Conservation (phyloP, 225 moss, liverwort and hornwort species). For the Straminergon stramineum region DNA sequence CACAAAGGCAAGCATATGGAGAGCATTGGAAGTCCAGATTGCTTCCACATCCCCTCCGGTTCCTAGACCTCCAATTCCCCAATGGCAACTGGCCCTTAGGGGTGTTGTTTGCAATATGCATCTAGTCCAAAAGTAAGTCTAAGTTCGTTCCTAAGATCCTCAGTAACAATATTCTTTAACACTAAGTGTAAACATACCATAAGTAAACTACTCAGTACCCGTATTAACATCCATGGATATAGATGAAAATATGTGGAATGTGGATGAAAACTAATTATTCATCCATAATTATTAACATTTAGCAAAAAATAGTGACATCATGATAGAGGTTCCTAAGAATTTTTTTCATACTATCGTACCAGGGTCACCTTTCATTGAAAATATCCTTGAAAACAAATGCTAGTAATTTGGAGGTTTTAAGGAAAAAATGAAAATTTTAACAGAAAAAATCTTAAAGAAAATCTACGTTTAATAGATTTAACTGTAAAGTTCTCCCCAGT, state of each 20-base stretch:
- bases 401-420: not conserved
- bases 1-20: no score
- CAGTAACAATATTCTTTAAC: no score
- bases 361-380: not conserved
- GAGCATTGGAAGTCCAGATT: no score
- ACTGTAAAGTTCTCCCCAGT: accelerated
- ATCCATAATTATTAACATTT: not conserved
- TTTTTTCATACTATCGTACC: no score
- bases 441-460: no score
- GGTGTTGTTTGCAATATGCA: no score
- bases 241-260: not conserved
- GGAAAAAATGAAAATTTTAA: not conserved
- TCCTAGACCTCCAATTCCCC: no score
- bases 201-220: not conserved
- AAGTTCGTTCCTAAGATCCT: no score
- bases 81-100: no score
- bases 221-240: not conserved
- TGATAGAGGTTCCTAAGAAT: not conserved
- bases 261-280: not conserved
- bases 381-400: not conserved
- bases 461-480: not conserved
- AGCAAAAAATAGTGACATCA: not conserved
- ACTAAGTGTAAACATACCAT: no score
- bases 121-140: no score
- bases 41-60: no score